Evolutionary conservation across 73 alveolate species (phyloP), one percentile per base, ranked within the genome.

Genomic region (Tetrahymena elliotti): DNA sequence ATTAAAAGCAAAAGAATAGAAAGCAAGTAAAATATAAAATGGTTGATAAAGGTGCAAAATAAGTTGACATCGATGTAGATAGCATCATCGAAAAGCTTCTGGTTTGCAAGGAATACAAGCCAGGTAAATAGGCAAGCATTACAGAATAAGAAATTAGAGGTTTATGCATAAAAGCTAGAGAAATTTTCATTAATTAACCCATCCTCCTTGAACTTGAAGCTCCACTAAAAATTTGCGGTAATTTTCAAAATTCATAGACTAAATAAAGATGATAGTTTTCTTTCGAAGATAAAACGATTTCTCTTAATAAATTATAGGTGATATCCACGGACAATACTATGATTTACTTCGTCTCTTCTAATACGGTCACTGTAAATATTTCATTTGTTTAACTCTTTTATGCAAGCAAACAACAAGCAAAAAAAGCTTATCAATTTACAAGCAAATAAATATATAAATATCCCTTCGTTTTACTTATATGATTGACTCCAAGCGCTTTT

Each of bases 331-430:
- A 15, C 93, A 95, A 93, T 95, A 93, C 31, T 52, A 94, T 20
- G 96, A 95, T 93, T 84, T 95, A 15, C 93, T 95, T 34, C 95
- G 99, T 53, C 94, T 98, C 52, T 97, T 98, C 82, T 99, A 98
- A 95, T 98, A 96, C 93, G 99, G 99, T 35, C 99, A 99, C 40
- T 98, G 95, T 96, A 99, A 99, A 38, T 98, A 99, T 10, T 99
- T 98, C 83, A 96, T 99, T 31, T 97, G 97, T 96, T 98, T 98
- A 96, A 96, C 98, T 53, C 97, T 98, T 97, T 95, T 98, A 18
- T 18, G 82, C 82, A 47, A 47, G 82, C 82, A 47, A 47, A n/a
- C n/a, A n/a, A n/a, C n/a, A n/a, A n/a, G n/a, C n/a, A n/a, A 22
- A 97, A 97, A 24, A 97, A 97, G 20, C 82, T 47, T 18, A 47